Percentiles rank a stretch among this genome's conserved stretches.
These are phyloP conservation scores for Calycina herbarum DNA, from an alignment of 2,329 filamentous ascomycete species.

Conservation along the genomic window DNA sequence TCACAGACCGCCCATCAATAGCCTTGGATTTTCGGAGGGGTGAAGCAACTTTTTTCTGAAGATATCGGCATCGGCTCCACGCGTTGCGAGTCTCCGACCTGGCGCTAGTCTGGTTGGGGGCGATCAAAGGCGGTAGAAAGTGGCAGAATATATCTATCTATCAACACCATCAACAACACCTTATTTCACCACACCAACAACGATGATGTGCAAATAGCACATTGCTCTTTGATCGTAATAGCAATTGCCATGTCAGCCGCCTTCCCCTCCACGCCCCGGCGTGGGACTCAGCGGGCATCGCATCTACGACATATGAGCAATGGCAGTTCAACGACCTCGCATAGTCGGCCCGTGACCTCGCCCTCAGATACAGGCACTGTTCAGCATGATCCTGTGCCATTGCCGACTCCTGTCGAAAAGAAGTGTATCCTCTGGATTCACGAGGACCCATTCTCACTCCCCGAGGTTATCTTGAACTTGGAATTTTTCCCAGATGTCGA, in stretches of 20 bases:
- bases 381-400: conserved; percentile 25
- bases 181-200: conserved; percentile 10
- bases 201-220: conserved; percentile 25
- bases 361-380: conserved; percentile 31
- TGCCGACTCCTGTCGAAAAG: conserved; percentile 29
- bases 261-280: conserved; percentile 28
- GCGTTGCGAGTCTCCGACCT: background rate
- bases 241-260: conserved; percentile 30
- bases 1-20: conserved; percentile 1
- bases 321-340: conserved; percentile 28
- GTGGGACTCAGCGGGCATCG: conserved; percentile 31
- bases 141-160: conserved; percentile 12
- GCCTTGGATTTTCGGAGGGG: background rate
- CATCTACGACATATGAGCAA: conserved; percentile 38
- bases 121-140: conserved; percentile 1
- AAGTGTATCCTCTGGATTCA: conserved; percentile 39
- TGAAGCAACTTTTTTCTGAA: conserved; percentile 15
- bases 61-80: background rate
- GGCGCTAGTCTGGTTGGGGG: background rate
- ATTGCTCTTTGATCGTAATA: conserved; percentile 1
- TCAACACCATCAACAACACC: background rate
- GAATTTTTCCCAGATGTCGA: conserved; percentile 67
- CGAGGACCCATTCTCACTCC: conserved; percentile 71
- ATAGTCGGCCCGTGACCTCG: conserved; percentile 29
- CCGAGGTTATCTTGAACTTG: conserved; percentile 78